Evolutionary conservation across 2,329 filamentous ascomycete genomes (phyloP), one percentile per base, ranked within the genome.

Genomic region (Exophiala sideris): DNA sequence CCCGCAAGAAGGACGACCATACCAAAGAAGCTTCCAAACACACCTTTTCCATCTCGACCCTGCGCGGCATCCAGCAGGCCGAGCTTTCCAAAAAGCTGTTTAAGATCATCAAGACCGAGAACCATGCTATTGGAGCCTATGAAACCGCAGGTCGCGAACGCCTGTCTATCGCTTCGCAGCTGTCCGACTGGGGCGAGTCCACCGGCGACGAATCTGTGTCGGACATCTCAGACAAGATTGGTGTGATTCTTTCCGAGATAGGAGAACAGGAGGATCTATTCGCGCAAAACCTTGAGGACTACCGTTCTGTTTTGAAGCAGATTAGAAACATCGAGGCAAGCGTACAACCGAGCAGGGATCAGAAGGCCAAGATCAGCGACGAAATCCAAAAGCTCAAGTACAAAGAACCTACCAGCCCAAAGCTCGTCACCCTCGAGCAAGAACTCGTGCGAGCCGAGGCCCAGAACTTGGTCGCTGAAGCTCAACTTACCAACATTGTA

Each of bases 371-470:
- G 81, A 86, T 97, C 60, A 80, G 86, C 54, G 92, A 97, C 68
- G 92, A 99, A 72, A 96, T 99, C 65, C 85, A 89, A 62, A 89
- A 86, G 73, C 76, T 96, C 64, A 96, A 95, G 79, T 82, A 87
- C 72, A 96, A 94, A 77, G 94, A 97, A 73, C 91, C 91, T 5
- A 83, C 88, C 68, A 95, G 87, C 67, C 79, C 88, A 29, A 88
- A 84, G 69, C 77, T 97, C 51, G 85, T 90, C 34, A 87, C 87
- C 18, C 80, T 97, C 50, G 94, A 99, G 77, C 94, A 99, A 76
- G 94, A 97, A 77, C 84, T 99, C 49, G 91, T 99, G 49, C 82
- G 94, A 62, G 91, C 92, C 20, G 94, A 99, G 78, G 94, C 94
- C 2, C 91, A 97, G 77, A 95, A 90, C 66, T 75, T 99, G 55